Conservation (phyloP, 352 stramenopile species). For the Thraustochytrium striatum region DNA sequence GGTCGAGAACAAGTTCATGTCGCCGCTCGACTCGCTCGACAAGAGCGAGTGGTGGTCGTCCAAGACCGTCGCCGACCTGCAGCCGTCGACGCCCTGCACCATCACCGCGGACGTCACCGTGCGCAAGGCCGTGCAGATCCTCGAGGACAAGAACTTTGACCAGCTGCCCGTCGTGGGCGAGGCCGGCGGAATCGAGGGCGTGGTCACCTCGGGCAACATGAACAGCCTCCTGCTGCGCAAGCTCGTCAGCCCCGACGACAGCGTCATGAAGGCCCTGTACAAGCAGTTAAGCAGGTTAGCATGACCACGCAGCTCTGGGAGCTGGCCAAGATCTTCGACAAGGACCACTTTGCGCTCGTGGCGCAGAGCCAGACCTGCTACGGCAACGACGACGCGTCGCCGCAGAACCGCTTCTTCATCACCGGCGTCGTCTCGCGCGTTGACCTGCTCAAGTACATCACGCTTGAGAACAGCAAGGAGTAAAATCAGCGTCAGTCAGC, state of each 20-base stretch:
- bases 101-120: slow-evolving; percentile 81
- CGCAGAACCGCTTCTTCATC: slow-evolving; percentile 62
- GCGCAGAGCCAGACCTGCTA: slow-evolving; percentile 86
- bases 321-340: slow-evolving; percentile 87
- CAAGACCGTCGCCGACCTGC: slow-evolving; percentile 80
- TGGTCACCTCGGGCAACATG: slow-evolving; percentile 93
- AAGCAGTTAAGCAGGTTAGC: slow-evolving; percentile 89
- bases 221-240: slow-evolving; percentile 81
- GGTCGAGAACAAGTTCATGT: slow-evolving; percentile 73
- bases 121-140: slow-evolving; percentile 85
- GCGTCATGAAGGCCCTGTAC: slow-evolving; percentile 86
- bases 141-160: slow-evolving; percentile 85
- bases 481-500: too few relatives aligned
- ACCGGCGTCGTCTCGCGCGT: slow-evolving; percentile 91
- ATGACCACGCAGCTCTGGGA: slow-evolving; percentile 81
- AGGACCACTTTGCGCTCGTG: slow-evolving; percentile 90
- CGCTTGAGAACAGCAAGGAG: slow-evolving; percentile 56
- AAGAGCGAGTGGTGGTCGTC: slow-evolving; percentile 83
- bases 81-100: slow-evolving; percentile 79
- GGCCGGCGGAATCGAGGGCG: slow-evolving; percentile 69
- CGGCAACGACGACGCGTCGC: slow-evolving; percentile 49
- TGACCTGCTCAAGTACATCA: slow-evolving; percentile 91
- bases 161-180: slow-evolving; percentile 70
- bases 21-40: slow-evolving; percentile 60
- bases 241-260: slow-evolving; percentile 73